These are phyloP conservation scores for Globisporangium viniferum DNA, from an alignment of 352 stramenopile genomes.

Conservation along the genomic window DNA sequence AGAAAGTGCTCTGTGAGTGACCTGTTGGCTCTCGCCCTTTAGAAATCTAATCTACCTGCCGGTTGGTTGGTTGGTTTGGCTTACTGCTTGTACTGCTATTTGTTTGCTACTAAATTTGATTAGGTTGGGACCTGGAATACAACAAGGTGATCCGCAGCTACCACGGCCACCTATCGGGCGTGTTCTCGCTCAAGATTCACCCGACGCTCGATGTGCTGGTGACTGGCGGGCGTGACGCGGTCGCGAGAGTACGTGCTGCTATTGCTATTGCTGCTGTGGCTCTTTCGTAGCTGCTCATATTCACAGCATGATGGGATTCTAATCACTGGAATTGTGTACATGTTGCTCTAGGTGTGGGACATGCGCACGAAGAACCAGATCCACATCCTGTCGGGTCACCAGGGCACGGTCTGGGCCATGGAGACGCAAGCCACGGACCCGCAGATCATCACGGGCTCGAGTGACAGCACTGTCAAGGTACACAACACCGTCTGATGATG, in stretches of 20 bases:
- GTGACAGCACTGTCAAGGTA: slow-evolving; percentile 95
- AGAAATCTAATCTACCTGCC: not conserved
- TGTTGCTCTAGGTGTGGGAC: slow-evolving; percentile 92
- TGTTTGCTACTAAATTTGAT: not conserved
- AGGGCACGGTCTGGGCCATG: slow-evolving; percentile 94
- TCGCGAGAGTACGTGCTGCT: slow-evolving; percentile 58
- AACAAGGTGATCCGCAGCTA: slow-evolving; percentile 99
- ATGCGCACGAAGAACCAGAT: slow-evolving; percentile 99
- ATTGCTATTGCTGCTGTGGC: slow-evolving; percentile 7
- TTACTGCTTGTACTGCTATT: not conserved
- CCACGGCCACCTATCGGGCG: slow-evolving; percentile 98
- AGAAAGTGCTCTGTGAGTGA: slow-evolving; percentile 93
- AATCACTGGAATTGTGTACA: not conserved
- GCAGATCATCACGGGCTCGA: slow-evolving; percentile 91
- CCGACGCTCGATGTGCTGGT: slow-evolving; percentile 98
- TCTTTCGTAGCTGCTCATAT: not conserved
- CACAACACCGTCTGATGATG: not conserved
- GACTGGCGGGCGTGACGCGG: slow-evolving; percentile 92
- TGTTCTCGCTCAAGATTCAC: slow-evolving; percentile 97
- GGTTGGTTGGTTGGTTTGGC: not conserved
- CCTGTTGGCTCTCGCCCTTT: not conserved
- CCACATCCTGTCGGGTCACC: slow-evolving; percentile 95
- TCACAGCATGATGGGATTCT: not conserved
- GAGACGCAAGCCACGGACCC: slow-evolving; percentile 96
- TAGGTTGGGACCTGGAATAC: slow-evolving; percentile 98